Evolutionary conservation across 2,329 filamentous ascomycete species (phyloP), one percentile per base, ranked within the genome.

Genomic region (Drechslerella coelobrocha): DNA sequence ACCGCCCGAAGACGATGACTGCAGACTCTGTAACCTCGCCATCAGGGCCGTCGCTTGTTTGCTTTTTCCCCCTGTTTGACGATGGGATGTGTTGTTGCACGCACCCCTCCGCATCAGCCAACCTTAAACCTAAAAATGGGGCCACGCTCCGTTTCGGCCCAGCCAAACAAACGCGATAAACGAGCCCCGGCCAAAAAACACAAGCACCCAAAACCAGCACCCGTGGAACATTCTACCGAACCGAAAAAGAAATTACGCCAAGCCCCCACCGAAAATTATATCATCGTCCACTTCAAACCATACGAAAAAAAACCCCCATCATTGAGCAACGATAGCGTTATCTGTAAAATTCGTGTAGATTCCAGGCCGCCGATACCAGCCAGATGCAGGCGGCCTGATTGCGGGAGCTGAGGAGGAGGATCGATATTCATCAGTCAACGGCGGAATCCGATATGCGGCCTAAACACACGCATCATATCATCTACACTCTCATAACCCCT

Each of bases 51-150:
- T n/a, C n/a, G n/a, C n/a, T n/a, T n/a, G 51, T 34, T 57, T 57
- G 53, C 53, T 31, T 31, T 45, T 43, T 43, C 14, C 31, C 23
- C 6, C 7, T n/a, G 19, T 7, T 21, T 45, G 17, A 10, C 19
- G 19, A 10, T 19, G 19, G 9, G 17, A 7, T 45, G 41, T 45
- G 41, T 45, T 45, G 29, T 12, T 10, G 34, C 4, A n/a, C 4
- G 17, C 34, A 39, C 12, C 12, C 34, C 4, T 29, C 31, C 8
- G n/a, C n/a, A n/a, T n/a, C 31, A 23, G 19, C 39, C 45, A 68
- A 68, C 39, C 43, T 60, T 68, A 69, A 61, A 61, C 19, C 63
- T 68, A 68, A 61, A 68, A 68, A 55, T 68, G 55, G 54, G 2
- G 17, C 41, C 39, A 31, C 26, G 26, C 27, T 19, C 21, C 29